Evolutionary conservation across 2,329 filamentous ascomycete species (phyloP).

Genomic region (Bipolaris sorokiniana): DNA sequence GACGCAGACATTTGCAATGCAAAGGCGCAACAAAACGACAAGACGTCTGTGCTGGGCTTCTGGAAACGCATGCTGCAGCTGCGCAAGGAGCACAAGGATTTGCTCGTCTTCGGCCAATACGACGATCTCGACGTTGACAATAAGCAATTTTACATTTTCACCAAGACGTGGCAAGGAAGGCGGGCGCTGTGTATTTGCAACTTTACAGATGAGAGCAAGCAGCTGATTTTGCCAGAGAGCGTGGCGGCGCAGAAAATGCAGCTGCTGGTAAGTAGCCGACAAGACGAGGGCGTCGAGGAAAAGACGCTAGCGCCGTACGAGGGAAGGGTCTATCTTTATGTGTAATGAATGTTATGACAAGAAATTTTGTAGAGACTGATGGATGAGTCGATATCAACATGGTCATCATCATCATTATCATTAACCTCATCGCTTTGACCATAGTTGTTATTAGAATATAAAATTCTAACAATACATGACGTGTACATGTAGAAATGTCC

Average conservation of each 20-base stretch:
- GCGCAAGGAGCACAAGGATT: slow-evolving; percentile 62
- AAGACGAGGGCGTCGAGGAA: slow-evolving; percentile 23
- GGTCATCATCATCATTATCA: too few species aligned
- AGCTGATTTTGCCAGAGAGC: slow-evolving; percentile 43
- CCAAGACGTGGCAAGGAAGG: slow-evolving; percentile 40
- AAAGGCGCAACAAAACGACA: slow-evolving; percentile 55
- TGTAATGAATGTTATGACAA: neutral
- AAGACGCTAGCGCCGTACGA: slow-evolving; percentile 35
- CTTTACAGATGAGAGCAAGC: slow-evolving; percentile 40
- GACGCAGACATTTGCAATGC: slow-evolving; percentile 64
- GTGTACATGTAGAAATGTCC: too few species aligned
- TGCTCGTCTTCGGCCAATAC: slow-evolving; percentile 68
- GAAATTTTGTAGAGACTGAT: neutral
- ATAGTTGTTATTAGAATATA: too few species aligned
- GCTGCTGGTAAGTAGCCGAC: slow-evolving; percentile 33
- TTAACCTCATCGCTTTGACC: too few species aligned
- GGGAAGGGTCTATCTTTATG: slow-evolving; percentile 39
- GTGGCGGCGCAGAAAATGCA: slow-evolving; percentile 40
- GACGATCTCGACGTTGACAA: slow-evolving; percentile 57
- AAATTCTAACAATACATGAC: too few species aligned
- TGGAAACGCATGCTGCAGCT: slow-evolving; percentile 64
- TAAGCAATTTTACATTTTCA: slow-evolving; percentile 63
- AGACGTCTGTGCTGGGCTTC: slow-evolving; percentile 62
- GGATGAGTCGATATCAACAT: too few species aligned
- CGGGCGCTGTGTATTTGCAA: slow-evolving; percentile 44